A percentile compares a stretch with the other conserved stretches of the same genome.
Evolutionary conservation across 1,284 basidiomycete genomes (phyloP).

Genomic region (Papiliotrema flavescens): DNA sequence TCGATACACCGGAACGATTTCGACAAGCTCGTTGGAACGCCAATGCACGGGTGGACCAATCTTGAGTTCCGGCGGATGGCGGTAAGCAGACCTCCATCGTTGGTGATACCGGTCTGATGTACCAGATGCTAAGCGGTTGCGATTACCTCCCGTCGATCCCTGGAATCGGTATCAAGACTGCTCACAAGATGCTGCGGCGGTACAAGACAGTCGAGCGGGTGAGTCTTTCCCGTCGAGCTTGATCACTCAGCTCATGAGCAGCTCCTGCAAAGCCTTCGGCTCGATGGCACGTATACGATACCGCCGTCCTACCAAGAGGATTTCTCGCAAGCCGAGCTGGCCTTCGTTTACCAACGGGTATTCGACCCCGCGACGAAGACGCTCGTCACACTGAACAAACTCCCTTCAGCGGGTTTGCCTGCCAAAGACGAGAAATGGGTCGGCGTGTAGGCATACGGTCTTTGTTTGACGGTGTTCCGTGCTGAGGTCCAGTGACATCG

Average conservation of each 20-base stretch:
- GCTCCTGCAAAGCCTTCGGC: slow-evolving; percentile 65
- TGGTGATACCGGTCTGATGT: not conserved
- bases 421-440: slow-evolving; percentile 68
- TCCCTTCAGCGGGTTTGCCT: slow-evolving; percentile 56
- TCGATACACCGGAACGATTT: slow-evolving; percentile 77
- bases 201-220: slow-evolving; percentile 85
- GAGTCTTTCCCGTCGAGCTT: not conserved
- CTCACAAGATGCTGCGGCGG: slow-evolving; percentile 73
- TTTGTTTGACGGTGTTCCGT: too few relatives aligned
- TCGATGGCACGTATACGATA: slow-evolving; percentile 82
- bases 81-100: slow-evolving; percentile 26
- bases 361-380: slow-evolving; percentile 68
- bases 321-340: slow-evolving; percentile 76
- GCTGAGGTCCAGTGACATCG: slow-evolving; percentile 34
- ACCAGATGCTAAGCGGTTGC: slow-evolving; percentile 84
- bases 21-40: slow-evolving; percentile 66
- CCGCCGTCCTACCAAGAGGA: slow-evolving; percentile 70
- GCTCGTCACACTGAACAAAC: slow-evolving; percentile 66
- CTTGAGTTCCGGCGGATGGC: slow-evolving; percentile 90
- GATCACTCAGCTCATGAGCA: slow-evolving; percentile 16
- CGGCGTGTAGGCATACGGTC: slow-evolving; percentile 59
- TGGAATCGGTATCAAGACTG: slow-evolving; percentile 95
- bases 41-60: slow-evolving; percentile 84
- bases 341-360: slow-evolving; percentile 91
- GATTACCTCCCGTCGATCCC: slow-evolving; percentile 97